Percentiles rank a stretch among this genome's conserved stretches.
Conservation (phyloP, 768 basidiomycete genomes). For the Tulasnella sp. region DNA sequence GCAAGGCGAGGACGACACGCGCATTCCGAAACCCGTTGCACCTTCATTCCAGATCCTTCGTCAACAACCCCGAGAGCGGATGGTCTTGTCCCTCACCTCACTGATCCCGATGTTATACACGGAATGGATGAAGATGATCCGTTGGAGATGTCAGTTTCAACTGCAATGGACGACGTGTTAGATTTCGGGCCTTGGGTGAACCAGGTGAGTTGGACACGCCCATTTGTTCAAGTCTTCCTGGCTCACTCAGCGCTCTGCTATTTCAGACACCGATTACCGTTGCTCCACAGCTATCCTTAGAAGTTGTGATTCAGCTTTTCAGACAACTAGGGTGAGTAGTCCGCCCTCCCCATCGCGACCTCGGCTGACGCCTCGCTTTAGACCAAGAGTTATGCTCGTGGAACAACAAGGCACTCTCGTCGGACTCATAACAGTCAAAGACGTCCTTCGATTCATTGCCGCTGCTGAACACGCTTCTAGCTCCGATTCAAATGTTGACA, state of each 20-base stretch:
- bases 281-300: constrained; percentile 84
- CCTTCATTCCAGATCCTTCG: constrained; percentile 53
- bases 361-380: constrained; percentile 38
- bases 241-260: neutral
- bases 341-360: neutral
- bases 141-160: constrained; percentile 50
- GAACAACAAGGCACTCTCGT: constrained; percentile 77
- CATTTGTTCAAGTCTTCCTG: constrained; percentile 1
- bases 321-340: constrained; percentile 88
- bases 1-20: constrained; percentile 62
- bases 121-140: constrained; percentile 67
- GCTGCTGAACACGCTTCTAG: constrained; percentile 36
- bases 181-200: constrained; percentile 84
- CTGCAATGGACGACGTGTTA: constrained; percentile 36
- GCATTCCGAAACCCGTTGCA: constrained; percentile 61
- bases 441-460: constrained; percentile 81
- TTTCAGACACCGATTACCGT: constrained; percentile 88
- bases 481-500: neutral
- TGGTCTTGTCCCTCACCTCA: constrained; percentile 47
- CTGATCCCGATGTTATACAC: constrained; percentile 35
- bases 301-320: constrained; percentile 97
- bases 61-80: constrained; percentile 35
- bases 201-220: constrained; percentile 54
- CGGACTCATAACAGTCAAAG: constrained; percentile 93
- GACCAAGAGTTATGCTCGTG: constrained; percentile 94